A percentile compares a stretch with the other conserved stretches of the same genome.
These are phyloP conservation scores for Phytophthora multivora DNA, from an alignment of 352 stramenopile genomes.

Conservation along the genomic window DNA sequence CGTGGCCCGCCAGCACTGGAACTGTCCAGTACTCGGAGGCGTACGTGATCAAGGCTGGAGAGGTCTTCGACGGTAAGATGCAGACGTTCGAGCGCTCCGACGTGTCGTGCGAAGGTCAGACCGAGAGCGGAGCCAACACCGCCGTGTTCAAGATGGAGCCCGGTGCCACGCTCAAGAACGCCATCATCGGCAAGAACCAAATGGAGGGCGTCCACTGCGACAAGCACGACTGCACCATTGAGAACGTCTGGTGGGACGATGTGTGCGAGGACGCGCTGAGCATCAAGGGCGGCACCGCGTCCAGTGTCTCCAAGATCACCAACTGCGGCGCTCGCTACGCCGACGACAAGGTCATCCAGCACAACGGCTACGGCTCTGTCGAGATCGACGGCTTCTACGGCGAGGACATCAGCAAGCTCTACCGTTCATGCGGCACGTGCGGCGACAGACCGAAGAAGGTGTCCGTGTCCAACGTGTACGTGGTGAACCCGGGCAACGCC, in stretches of 20 bases:
- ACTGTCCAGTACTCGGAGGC: constrained; percentile 24
- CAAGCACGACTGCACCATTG: constrained; percentile 9
- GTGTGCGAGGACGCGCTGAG: constrained; percentile 23
- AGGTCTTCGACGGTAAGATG: constrained; percentile 32
- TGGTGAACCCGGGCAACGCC: constrained; percentile 35
- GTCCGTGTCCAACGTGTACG: constrained; percentile 28
- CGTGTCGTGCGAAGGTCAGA: constrained; percentile 41
- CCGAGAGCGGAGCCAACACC: constrained; percentile 7
- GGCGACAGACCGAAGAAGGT: constrained; percentile 8
- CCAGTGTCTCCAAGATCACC: constrained; percentile 29
- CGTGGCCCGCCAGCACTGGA: constrained; percentile 15
- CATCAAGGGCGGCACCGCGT: constrained; percentile 39
- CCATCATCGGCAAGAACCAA: constrained; percentile 23
- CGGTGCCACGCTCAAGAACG: constrained; percentile 14
- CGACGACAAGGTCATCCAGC: constrained; percentile 49
- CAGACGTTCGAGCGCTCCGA: constrained; percentile 60
- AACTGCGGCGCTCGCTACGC: constrained; percentile 34
- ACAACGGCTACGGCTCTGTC: constrained; percentile 22
- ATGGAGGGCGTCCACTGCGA: constrained; percentile 21
- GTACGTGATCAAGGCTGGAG: constrained; percentile 38
- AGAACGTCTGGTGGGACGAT: constrained; percentile 15
- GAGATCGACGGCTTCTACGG: constrained; percentile 25
- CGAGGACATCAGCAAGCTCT: constrained; percentile 22
- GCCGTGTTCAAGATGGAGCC: constrained; percentile 40
- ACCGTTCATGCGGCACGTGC: constrained; percentile 24